These are phyloP conservation scores for Penicillium malachiteum DNA, from an alignment of 495 filamentous ascomycete genomes.

Conservation along the genomic window DNA sequence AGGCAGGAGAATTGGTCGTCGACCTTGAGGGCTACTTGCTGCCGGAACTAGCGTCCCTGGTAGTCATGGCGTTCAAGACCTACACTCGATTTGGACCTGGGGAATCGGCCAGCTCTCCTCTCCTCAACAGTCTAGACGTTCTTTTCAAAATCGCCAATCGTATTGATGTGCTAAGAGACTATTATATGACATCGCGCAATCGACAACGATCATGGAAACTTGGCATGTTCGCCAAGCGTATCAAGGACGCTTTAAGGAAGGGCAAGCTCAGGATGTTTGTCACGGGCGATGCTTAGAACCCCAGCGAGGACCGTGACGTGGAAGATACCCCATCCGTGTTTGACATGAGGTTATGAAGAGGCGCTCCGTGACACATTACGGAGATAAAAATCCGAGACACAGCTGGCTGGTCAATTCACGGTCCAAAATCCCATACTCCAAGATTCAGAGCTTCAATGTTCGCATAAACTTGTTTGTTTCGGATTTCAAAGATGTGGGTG, in stretches of 20 bases:
- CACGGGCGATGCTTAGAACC: background rate
- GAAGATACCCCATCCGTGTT: too few species aligned
- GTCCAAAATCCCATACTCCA: too few species aligned
- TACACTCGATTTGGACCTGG: conserved; percentile 1
- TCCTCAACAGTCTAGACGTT: conserved; percentile 3
- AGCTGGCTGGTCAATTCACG: too few species aligned
- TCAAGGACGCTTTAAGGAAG: background rate
- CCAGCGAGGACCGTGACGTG: background rate
- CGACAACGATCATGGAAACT: background rate
- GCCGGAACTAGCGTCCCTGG: background rate
- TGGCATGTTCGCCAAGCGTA: background rate
- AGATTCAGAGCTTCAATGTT: too few species aligned
- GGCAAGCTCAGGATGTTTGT: background rate
- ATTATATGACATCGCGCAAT: background rate
- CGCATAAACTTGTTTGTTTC: too few species aligned
- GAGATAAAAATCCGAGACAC: too few species aligned
- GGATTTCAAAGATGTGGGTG: too few species aligned
- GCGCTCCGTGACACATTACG: too few species aligned
- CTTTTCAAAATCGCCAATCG: conserved; percentile 1
- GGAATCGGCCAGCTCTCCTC: background rate
- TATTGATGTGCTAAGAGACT: background rate
- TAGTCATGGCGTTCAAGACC: conserved; percentile 4
- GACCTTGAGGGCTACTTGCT: conserved; percentile 14
- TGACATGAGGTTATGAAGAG: too few species aligned
- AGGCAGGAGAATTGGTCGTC: background rate